phyloP scores from a whole-genome alignment of 2,329 filamentous ascomycete species.

The Penicillium digitatum region DNA sequence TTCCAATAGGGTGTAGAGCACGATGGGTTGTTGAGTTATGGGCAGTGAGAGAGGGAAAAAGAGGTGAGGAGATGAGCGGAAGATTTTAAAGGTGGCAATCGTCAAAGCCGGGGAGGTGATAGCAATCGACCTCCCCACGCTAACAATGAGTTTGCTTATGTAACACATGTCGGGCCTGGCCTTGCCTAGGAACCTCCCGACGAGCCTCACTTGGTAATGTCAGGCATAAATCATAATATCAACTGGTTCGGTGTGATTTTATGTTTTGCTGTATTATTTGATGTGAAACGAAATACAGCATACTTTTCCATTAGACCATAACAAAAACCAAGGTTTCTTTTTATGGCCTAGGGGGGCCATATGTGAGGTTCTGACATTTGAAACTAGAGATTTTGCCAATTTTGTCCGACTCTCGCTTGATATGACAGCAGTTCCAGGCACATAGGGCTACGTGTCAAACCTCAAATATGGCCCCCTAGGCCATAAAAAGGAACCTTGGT shows the following conservation, averaged over 20 bases:
- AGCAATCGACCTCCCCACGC: conserved; percentile 4
- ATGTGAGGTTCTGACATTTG: too few species aligned
- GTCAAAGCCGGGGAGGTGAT: conserved; percentile 4
- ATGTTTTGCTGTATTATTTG: not conserved
- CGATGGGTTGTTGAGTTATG: not conserved
- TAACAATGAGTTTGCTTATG: conserved; percentile 3
- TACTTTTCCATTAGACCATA: too few species aligned
- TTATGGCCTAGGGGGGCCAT: too few species aligned
- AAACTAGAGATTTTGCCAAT: not conserved
- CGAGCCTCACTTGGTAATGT: conserved; percentile 2
- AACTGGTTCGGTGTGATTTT: not conserved
- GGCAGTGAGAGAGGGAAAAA: not conserved
- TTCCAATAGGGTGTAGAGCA: not conserved
- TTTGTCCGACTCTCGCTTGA: too few species aligned
- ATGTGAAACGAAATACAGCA: too few species aligned
- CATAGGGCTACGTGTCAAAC: too few species aligned
- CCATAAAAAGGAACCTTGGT: too few species aligned
- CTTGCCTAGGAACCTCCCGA: not conserved
- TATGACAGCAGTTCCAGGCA: not conserved
- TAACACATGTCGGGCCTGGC: not conserved
- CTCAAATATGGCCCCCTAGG: too few species aligned
- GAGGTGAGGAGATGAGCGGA: not conserved
- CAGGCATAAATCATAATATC: not conserved
- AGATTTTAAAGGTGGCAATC: conserved; percentile 6
- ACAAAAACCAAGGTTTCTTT: too few species aligned